Evolutionary conservation across 2,329 filamentous ascomycete genomes (phyloP).

Genomic region (Davidsoniella neocaledoniae): DNA sequence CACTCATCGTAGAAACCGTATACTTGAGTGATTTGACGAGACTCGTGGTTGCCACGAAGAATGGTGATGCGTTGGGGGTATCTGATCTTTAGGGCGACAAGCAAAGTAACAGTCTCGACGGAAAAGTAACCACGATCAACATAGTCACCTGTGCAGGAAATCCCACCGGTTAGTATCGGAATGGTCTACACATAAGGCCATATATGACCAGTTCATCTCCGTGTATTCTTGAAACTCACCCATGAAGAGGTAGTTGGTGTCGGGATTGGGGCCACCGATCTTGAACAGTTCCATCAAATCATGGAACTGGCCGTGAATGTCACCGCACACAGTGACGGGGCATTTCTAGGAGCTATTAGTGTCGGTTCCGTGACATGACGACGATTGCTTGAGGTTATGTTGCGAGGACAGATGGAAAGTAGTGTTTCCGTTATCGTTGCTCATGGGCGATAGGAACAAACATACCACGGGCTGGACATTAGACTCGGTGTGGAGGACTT

Average conservation of each 20-base stretch:
- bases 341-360: constrained; percentile 52
- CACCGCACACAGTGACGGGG: constrained; percentile 93
- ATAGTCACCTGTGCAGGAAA: constrained; percentile 57
- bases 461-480: constrained; percentile 97
- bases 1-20: constrained; percentile 99
- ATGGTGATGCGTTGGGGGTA: constrained; percentile 97
- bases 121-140: constrained; percentile 98
- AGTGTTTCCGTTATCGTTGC: not conserved
- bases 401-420: not conserved
- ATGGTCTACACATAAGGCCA: no score
- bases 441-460: constrained; percentile 14
- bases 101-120: constrained; percentile 90
- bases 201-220: no score
- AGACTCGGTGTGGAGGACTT: constrained; percentile 92
- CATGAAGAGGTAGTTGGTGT: constrained; percentile 99
- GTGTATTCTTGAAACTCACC: constrained; percentile 37
- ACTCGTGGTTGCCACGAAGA: constrained; percentile 97
- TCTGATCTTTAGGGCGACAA: constrained; percentile 93
- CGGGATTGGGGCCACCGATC: constrained; percentile 92
- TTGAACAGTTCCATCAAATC: constrained; percentile 99
- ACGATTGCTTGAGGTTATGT: not conserved
- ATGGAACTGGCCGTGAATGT: constrained; percentile 98
- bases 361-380: not conserved
- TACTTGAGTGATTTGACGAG: constrained; percentile 95
- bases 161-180: constrained; percentile 7